A percentile compares a stretch with the other conserved stretches of the same genome.
Conservation (phyloP, 169 alveolate species). For the Plasmodium coatneyi region DNA sequence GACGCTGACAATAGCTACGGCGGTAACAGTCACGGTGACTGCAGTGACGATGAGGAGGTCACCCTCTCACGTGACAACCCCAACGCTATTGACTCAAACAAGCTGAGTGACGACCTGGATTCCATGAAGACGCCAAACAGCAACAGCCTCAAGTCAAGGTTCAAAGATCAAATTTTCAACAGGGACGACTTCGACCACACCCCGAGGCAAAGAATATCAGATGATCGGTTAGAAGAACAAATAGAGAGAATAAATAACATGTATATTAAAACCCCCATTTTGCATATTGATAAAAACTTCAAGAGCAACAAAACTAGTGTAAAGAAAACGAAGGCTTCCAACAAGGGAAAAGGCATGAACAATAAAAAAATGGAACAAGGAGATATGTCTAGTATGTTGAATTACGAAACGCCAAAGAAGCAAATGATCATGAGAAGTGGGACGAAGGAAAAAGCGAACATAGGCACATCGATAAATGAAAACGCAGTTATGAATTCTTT, state of each 20-base stretch:
- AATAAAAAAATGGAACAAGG: slow-evolving; percentile 9
- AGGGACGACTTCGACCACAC: slow-evolving; percentile 50
- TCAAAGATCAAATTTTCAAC: slow-evolving; percentile 8
- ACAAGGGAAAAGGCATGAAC: slow-evolving; percentile 6
- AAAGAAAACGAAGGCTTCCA: slow-evolving; percentile 8
- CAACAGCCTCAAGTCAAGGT: slow-evolving; percentile 2
- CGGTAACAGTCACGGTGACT: neutral
- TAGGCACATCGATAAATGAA: neutral
- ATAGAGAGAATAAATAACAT: slow-evolving; percentile 66
- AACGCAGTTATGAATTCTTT: slow-evolving; percentile 7
- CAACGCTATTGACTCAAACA: neutral
- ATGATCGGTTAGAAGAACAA: slow-evolving; percentile 36
- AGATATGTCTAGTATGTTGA: neutral
- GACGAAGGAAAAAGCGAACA: slow-evolving; percentile 1
- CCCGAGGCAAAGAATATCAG: slow-evolving; percentile 47
- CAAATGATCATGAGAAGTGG: neutral
- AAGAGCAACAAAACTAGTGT: neutral
- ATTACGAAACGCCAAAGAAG: slow-evolving; percentile 63
- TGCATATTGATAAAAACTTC: slow-evolving; percentile 19
- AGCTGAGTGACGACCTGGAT: slow-evolving; percentile 1
- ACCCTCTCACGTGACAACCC: neutral
- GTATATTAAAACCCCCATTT: slow-evolving; percentile 62
- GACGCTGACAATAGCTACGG: neutral
- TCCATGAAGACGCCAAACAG: slow-evolving; percentile 35
- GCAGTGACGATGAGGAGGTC: neutral